These are phyloP conservation scores for Ambrosiella cleistominuta DNA, from an alignment of 2,329 filamentous ascomycete species.

Conservation along the genomic window DNA sequence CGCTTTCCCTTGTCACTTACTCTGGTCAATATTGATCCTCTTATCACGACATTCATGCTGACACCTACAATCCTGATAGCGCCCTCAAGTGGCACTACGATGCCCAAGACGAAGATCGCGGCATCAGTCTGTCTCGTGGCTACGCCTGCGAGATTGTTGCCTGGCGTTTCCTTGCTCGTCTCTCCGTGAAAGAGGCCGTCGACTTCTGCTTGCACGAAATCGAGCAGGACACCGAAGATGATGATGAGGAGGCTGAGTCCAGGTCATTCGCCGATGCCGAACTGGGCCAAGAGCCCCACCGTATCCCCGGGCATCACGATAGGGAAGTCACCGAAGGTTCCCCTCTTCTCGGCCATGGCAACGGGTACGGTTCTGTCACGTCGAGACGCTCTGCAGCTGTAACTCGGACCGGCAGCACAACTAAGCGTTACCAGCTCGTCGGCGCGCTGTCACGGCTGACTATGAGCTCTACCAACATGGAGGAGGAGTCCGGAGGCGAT, in stretches of 20 bases:
- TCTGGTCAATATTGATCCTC: conserved; percentile 10
- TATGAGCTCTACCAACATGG: conserved; percentile 25
- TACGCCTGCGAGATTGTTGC: conserved; percentile 67
- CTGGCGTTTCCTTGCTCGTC: conserved; percentile 55
- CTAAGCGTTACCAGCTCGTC: conserved; percentile 31
- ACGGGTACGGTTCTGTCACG: conserved; percentile 14
- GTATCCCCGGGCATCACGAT: conserved; percentile 16
- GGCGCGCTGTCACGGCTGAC: conserved; percentile 39
- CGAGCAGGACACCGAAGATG: conserved; percentile 21
- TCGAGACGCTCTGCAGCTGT: conserved; percentile 12
- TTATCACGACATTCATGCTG: neutral
- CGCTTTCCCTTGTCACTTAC: neutral
- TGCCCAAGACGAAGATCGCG: conserved; percentile 42
- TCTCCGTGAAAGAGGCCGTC: conserved; percentile 57
- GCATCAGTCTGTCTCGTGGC: conserved; percentile 49
- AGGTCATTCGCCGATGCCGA: conserved; percentile 1
- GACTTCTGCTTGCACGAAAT: conserved; percentile 60
- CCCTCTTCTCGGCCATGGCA: conserved; percentile 26
- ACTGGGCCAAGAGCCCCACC: conserved; percentile 2
- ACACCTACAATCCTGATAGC: conserved; percentile 23
- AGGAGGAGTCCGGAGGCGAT: conserved; percentile 23
- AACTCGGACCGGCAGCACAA: conserved; percentile 17
- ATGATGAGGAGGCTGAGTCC: conserved; percentile 13
- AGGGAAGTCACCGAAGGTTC: conserved; percentile 32
- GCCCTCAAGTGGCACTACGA: conserved; percentile 61